These are phyloP conservation scores for Sarocladiaceae sp. DNA, from an alignment of 2,329 filamentous ascomycete species.

Conservation along the genomic window DNA sequence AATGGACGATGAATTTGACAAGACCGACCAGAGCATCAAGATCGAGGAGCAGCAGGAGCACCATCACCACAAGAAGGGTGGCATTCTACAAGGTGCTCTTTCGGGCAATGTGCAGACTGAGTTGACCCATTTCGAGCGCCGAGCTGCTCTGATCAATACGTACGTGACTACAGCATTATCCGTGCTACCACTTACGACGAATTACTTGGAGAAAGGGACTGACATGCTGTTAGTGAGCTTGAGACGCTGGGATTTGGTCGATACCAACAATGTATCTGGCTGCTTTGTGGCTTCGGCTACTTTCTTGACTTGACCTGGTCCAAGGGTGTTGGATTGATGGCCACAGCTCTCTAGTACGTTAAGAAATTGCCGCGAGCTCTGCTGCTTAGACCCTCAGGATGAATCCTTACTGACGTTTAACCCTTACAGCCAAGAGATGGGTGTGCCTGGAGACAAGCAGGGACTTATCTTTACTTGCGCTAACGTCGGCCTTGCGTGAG, in stretches of 20 bases:
- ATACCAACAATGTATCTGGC: slow-evolving; percentile 50
- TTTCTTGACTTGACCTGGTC: slow-evolving; percentile 50
- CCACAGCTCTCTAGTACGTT: slow-evolving; percentile 10
- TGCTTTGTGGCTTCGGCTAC: slow-evolving; percentile 49
- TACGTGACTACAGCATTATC: too few species aligned
- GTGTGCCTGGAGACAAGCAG: background rate
- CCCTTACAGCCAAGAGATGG: slow-evolving; percentile 11
- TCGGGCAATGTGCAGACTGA: background rate
- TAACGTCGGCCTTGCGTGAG: slow-evolving; percentile 8
- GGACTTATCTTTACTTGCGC: slow-evolving; percentile 10
- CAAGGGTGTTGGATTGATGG: slow-evolving; percentile 35
- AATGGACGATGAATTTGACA: too few species aligned
- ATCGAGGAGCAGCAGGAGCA: too few species aligned
- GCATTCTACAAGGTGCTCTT: background rate
- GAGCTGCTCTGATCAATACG: slow-evolving; percentile 10
- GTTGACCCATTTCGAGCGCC: slow-evolving; percentile 9
- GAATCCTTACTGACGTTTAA: too few species aligned
- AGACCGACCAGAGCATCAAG: too few species aligned
- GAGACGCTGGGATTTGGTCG: slow-evolving; percentile 47
- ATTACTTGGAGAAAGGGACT: too few species aligned
- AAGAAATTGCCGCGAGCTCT: too few species aligned
- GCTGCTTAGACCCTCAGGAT: too few species aligned
- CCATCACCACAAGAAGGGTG: too few species aligned
- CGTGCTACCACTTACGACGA: too few species aligned
- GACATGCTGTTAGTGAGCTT: slow-evolving; percentile 38